These are phyloP conservation scores for Inga laurina DNA, from an alignment of 306 rosid species.

Conservation along the genomic window DNA sequence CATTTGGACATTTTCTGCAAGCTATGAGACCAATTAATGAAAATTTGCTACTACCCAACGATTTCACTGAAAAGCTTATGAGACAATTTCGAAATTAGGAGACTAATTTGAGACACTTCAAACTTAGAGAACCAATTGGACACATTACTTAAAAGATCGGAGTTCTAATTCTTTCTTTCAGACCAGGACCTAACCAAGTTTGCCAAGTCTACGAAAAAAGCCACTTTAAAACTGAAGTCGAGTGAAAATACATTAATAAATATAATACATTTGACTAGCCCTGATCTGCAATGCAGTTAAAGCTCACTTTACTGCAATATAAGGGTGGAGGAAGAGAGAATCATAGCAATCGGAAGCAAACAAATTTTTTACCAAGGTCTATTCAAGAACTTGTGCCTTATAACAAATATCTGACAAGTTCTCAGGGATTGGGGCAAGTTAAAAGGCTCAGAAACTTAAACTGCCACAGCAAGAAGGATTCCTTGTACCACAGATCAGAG, in stretches of 20 bases:
- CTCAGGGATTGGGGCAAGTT: not conserved
- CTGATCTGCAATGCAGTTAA: not conserved
- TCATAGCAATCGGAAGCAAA: not conserved
- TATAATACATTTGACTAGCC: not conserved
- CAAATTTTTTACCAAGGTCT: no score
- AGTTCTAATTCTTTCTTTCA: not conserved
- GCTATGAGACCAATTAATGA: no score
- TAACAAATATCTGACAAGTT: not conserved
- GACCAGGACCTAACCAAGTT: not conserved
- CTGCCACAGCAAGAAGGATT: conserved; percentile 19
- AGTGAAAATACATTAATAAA: not conserved
- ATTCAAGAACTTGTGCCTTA: not conserved
- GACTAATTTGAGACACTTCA: no score
- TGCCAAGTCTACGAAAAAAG: not conserved
- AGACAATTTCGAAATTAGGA: no score
- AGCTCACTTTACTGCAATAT: not conserved
- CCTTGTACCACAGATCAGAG: conserved; percentile 17
- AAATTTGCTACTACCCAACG: no score
- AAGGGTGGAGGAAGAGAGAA: not conserved
- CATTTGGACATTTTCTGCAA: no score
- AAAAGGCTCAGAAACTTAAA: conserved; percentile 14
- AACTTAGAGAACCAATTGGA: not conserved
- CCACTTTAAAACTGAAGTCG: not conserved
- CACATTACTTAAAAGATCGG: not conserved
- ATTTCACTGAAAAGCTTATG: no score